phyloP scores from a whole-genome alignment of 495 filamentous ascomycete species.

The Neurospora terricola region DNA sequence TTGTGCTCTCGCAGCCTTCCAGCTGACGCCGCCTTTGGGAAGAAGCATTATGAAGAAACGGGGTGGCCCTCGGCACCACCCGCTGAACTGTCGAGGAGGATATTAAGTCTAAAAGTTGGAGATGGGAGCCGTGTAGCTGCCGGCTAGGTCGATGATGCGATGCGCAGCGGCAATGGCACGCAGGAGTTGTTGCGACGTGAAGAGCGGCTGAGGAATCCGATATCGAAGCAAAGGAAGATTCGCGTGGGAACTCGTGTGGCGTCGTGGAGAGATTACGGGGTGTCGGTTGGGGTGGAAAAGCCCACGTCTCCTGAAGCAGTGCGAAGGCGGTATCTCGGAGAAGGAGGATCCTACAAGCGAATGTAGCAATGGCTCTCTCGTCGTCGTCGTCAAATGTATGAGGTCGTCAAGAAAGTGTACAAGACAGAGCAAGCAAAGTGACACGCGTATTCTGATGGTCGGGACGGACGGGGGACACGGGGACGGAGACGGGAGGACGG shows the following conservation, averaged over 20 bases:
- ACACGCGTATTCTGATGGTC: neutral
- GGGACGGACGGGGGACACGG: neutral
- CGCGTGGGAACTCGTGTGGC: neutral
- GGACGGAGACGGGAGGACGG: neutral
- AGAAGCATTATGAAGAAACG: slow-evolving; percentile 45
- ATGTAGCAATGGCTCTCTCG: neutral
- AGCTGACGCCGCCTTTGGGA: slow-evolving; percentile 81
- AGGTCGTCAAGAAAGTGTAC: neutral
- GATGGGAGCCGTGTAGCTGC: neutral
- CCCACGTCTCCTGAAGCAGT: neutral
- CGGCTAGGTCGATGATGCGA: neutral
- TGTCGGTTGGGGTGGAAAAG: neutral
- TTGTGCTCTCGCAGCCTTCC: slow-evolving; percentile 77
- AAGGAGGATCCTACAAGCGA: neutral
- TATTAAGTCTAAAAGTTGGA: neutral
- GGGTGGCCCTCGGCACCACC: slow-evolving; percentile 29
- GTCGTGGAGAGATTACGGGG: neutral
- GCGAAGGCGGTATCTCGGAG: neutral
- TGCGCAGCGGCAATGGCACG: neutral
- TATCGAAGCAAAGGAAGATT: neutral
- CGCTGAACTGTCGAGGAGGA: slow-evolving; percentile 3
- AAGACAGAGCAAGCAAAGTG: neutral
- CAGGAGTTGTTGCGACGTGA: neutral
- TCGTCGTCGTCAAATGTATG: neutral
- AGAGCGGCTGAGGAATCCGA: neutral